Percentiles rank a stretch among this genome's conserved stretches.
Evolutionary conservation across 225 moss, liverwort and hornwort species (phyloP).

Genomic region (Physcomitrium patens): DNA sequence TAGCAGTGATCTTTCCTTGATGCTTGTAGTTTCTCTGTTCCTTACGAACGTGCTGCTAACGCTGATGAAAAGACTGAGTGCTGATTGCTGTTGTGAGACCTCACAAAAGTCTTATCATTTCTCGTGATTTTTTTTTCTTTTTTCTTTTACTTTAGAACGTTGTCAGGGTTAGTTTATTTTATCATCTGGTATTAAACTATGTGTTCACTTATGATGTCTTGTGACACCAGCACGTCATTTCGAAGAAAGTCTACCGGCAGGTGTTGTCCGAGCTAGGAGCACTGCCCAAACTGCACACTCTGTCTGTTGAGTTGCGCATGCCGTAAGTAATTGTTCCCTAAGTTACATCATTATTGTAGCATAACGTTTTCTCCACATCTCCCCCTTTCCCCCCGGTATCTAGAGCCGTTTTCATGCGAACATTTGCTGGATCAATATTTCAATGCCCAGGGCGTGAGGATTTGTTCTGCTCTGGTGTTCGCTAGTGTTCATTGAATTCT

Average conservation of each 20-base stretch:
- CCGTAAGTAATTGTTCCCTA: slow-evolving; percentile 51
- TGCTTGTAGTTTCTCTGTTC: background rate
- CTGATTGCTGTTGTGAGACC: slow-evolving; percentile 15
- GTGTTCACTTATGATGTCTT: slow-evolving; percentile 23
- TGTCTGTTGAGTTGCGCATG: slow-evolving; percentile 80
- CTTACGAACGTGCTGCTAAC: background rate
- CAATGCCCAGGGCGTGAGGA: background rate
- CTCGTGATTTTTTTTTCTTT: slow-evolving; percentile 13
- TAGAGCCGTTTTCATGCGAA: background rate
- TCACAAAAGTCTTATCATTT: background rate
- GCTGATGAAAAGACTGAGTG: background rate
- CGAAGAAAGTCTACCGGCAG: slow-evolving; percentile 60
- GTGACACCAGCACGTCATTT: slow-evolving; percentile 65
- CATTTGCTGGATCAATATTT: background rate
- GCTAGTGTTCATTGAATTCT: background rate
- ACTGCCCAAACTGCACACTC: slow-evolving; percentile 73
- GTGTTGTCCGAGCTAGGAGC: slow-evolving; percentile 70
- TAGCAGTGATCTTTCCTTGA: background rate
- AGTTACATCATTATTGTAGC: background rate
- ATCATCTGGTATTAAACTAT: background rate
- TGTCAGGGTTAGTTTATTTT: background rate
- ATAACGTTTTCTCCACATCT: background rate
- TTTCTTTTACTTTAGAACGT: slow-evolving; percentile 1
- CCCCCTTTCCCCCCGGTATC: slow-evolving; percentile 1
- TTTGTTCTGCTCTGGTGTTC: slow-evolving; percentile 8